Percentiles rank a stretch among this genome's conserved stretches.
These are phyloP conservation scores for Brassica rapa DNA, from an alignment of 345 rosid genomes.

Conservation along the genomic window DNA sequence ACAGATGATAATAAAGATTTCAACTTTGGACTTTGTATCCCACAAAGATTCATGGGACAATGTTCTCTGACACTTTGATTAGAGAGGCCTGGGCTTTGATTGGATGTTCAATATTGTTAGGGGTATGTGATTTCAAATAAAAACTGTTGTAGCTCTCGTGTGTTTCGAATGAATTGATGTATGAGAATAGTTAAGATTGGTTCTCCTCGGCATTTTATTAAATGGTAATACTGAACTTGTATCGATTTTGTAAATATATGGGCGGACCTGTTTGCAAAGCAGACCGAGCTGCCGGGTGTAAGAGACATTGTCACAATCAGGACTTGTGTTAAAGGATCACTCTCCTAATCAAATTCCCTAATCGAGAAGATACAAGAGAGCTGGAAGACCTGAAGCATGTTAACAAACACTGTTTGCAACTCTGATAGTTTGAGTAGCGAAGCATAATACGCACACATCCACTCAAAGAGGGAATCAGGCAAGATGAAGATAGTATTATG, in stretches of 20 bases:
- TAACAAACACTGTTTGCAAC: background rate
- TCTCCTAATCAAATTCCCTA: background rate
- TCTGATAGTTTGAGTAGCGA: background rate
- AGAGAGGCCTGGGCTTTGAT: background rate
- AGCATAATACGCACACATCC: background rate
- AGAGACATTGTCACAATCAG: background rate
- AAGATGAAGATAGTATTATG: background rate
- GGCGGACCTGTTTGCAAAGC: background rate
- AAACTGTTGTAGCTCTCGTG: background rate
- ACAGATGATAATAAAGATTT: constrained; percentile 31
- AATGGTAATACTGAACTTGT: no score
- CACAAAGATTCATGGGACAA: background rate
- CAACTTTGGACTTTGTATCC: background rate
- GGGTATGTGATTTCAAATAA: background rate
- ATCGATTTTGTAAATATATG: no score
- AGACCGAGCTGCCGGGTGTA: background rate
- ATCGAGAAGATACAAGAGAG: background rate
- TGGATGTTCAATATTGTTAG: background rate
- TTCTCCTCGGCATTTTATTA: background rate
- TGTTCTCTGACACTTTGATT: background rate
- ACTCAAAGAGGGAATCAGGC: background rate
- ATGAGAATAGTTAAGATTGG: background rate
- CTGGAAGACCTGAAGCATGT: background rate
- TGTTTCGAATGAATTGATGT: background rate
- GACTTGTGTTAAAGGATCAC: background rate